Evolutionary conservation across 257 asterid genomes (phyloP).

Genomic region (Solanum okadae): DNA sequence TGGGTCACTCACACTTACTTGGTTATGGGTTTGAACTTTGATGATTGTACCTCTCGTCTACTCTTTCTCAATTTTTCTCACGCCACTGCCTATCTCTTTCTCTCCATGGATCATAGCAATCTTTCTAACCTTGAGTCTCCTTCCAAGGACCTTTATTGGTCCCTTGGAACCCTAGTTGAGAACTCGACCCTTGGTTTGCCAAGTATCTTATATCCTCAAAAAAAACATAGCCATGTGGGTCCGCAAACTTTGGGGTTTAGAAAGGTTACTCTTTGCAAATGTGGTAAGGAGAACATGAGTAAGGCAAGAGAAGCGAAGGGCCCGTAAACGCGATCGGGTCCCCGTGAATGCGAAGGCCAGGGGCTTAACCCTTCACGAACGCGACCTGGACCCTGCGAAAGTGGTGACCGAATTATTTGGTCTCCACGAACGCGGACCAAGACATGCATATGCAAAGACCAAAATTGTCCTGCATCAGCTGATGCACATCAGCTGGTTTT

Average conservation of each 20-base stretch:
- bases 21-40: background rate
- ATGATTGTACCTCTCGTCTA: background rate
- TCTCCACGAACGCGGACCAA: background rate
- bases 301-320: background rate
- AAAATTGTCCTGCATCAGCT: background rate
- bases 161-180: background rate
- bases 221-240: too few species aligned
- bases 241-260: too few species aligned
- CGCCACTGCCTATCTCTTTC: background rate
- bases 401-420: background rate
- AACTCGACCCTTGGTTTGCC: background rate
- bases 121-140: background rate
- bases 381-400: background rate
- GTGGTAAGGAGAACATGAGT: background rate
- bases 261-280: too few species aligned
- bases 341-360: background rate
- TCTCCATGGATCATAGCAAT: background rate
- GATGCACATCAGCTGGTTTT: too few species aligned
- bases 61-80: background rate
- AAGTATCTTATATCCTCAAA: background rate
- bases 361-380: background rate
- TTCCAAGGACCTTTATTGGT: background rate
- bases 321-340: background rate
- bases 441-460: background rate
- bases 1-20: background rate